Evolutionary conservation across 257 asterid genomes (phyloP), one percentile per base, ranked within the genome.

Genomic region (Solanum habrochaites): DNA sequence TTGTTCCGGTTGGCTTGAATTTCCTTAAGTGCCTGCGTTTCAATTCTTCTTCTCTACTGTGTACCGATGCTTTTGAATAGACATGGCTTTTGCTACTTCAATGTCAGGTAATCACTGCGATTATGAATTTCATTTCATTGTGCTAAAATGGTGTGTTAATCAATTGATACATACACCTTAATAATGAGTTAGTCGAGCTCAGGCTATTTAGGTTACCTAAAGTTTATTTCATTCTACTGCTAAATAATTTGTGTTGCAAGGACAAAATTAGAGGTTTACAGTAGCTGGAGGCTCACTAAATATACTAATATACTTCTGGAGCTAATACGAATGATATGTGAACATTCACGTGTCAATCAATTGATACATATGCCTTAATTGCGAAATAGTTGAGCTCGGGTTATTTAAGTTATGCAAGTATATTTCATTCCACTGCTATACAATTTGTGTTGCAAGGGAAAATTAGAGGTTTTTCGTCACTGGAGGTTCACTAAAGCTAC

Each of bases 61-160:
- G 86, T 82, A 82, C 94, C 93, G 96, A 94, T 95, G 98, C 94
- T 90, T 94, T 93, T 84, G 85, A 82, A 88, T 94, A 91, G 91
- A 85, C 85, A 96, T 96, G 99, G 88, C 92, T 83, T 87, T 93
- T 90, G 93, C 94, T 89, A 85, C 98, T 86, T 94, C 96, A 90
- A 88, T 94, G 96, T 93, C 98, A 90, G 96, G 98, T 95, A 49
- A 74, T 73, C 52, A 23, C 52, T 60, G 27, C 58, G 25, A 25
- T 43, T 78, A 7, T 45, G 9, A 43, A 15, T 43, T 78, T 45
- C 39, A 45, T 78, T 8, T 43, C 39, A 40, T 23, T n/a, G 23
- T 40, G 60, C 21, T 7, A n/a, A 31, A 42, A 75, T 75, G 56
- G 83, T 52, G 21, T 75, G 58, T 40, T 75, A 13, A 25, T 75